These are phyloP conservation scores for Ploettnerulaceae sp. DNA, from an alignment of 2,329 filamentous ascomycete species.

Conservation along the genomic window DNA sequence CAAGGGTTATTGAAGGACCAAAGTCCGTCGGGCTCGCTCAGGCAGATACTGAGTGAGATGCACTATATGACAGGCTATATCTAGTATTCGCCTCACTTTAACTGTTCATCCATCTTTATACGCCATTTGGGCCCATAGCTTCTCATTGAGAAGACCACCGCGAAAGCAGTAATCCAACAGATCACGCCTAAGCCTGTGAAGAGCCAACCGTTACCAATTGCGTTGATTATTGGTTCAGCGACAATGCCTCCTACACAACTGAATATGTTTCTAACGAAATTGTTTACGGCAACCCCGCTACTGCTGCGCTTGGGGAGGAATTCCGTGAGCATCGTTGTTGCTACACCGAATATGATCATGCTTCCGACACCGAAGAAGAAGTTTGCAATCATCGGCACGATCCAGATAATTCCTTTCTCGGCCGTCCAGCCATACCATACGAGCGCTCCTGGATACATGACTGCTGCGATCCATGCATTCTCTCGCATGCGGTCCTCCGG, in stretches of 20 bases:
- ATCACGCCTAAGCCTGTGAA: constrained; percentile 59
- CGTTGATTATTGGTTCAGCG: constrained; percentile 63
- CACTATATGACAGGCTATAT: too few relatives aligned
- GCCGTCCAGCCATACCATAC: constrained; percentile 76
- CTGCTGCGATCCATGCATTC: constrained; percentile 72
- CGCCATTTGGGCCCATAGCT: constrained; percentile 60
- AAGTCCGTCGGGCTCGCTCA: too few relatives aligned
- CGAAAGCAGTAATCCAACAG: constrained; percentile 51
- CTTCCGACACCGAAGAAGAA: constrained; percentile 72
- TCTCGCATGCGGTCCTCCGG: constrained; percentile 81
- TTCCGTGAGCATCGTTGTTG: constrained; percentile 78
- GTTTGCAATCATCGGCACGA: constrained; percentile 58
- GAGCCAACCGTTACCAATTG: constrained; percentile 71
- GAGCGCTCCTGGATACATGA: constrained; percentile 64
- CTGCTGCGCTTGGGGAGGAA: constrained; percentile 70
- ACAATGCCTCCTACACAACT: constrained; percentile 67
- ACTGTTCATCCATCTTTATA: constrained; percentile 49
- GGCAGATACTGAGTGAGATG: too few relatives aligned
- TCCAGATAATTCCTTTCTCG: constrained; percentile 57
- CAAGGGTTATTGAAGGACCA: too few relatives aligned
- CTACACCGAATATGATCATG: constrained; percentile 54
- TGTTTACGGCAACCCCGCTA: constrained; percentile 73
- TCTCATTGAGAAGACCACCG: constrained; percentile 56
- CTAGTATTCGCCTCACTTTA: too few relatives aligned
- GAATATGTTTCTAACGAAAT: constrained; percentile 75